phyloP scores from a whole-genome alignment of 805 yeast species.

The Phaffomyces antillensis region DNA sequence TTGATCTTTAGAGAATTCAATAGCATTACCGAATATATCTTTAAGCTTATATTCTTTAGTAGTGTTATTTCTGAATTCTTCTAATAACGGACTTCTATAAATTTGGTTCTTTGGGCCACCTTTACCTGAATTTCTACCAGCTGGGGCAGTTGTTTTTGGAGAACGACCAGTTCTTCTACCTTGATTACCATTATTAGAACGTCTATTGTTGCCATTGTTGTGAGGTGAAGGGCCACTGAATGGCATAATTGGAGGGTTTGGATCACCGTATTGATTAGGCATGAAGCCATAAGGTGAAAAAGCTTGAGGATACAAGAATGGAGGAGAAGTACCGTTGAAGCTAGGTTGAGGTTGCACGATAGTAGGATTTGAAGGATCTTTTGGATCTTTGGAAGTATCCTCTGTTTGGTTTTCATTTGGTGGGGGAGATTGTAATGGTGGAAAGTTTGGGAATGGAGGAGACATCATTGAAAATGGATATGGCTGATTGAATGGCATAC shows the following conservation, averaged over 20 bases:
- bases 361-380: background rate
- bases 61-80: slow-evolving; percentile 68
- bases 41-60: slow-evolving; percentile 56
- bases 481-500: slow-evolving; percentile 27
- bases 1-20: slow-evolving; percentile 92
- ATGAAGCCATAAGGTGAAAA: slow-evolving; percentile 23
- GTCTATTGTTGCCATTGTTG: background rate
- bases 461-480: slow-evolving; percentile 29
- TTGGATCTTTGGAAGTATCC: background rate
- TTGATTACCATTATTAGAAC: slow-evolving; percentile 1
- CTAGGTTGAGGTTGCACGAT: slow-evolving; percentile 2
- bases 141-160: slow-evolving; percentile 20
- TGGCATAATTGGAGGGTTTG: slow-evolving; percentile 8
- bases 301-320: slow-evolving; percentile 24
- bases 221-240: slow-evolving; percentile 4
- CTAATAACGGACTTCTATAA: slow-evolving; percentile 71
- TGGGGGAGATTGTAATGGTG: slow-evolving; percentile 8
- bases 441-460: slow-evolving; percentile 14
- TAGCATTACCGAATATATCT: slow-evolving; percentile 79
- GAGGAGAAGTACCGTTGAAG: slow-evolving; percentile 7
- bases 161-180: slow-evolving; percentile 16
- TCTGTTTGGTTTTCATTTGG: background rate
- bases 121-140: slow-evolving; percentile 14
- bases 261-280: slow-evolving; percentile 14
- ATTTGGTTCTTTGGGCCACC: slow-evolving; percentile 36